Conservation (phyloP, 257 asterid species). For the Rauvolfia tetraphylla region DNA sequence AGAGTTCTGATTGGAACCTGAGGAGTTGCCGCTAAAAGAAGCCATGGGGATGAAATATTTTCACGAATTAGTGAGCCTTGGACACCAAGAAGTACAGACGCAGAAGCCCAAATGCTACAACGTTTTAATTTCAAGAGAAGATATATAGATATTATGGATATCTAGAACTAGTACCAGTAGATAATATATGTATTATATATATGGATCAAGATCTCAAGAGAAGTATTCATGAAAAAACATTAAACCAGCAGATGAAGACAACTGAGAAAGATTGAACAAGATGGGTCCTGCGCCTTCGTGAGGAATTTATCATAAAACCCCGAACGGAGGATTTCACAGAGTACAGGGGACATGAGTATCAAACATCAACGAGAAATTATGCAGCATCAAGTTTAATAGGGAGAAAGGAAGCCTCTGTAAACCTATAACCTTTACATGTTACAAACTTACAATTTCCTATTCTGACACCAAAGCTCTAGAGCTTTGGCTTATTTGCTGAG, state of each 20-base stretch:
- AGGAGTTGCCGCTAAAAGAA: constrained; percentile 59
- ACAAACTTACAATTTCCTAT: too few relatives aligned
- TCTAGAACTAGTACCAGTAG: background rate
- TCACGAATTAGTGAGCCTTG: too few relatives aligned
- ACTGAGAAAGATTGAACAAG: constrained; percentile 96
- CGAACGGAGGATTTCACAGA: constrained; percentile 70
- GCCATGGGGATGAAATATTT: constrained; percentile 42
- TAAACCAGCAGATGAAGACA: constrained; percentile 93
- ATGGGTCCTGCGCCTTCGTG: constrained; percentile 64
- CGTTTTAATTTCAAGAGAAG: background rate
- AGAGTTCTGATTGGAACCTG: constrained; percentile 49
- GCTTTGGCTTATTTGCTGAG: too few relatives aligned
- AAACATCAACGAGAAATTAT: constrained; percentile 25
- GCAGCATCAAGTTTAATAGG: constrained; percentile 32
- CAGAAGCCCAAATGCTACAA: background rate
- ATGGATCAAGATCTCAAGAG: background rate
- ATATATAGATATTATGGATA: too few relatives aligned
- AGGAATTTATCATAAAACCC: constrained; percentile 59
- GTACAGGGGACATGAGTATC: constrained; percentile 67
- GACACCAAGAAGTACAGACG: too few relatives aligned
- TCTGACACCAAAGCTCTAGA: too few relatives aligned
- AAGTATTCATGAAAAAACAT: constrained; percentile 58
- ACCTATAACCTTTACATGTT: too few relatives aligned
- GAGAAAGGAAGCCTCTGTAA: background rate
- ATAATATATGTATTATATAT: background rate